Evolutionary conservation across 2,329 filamentous ascomycete genomes (phyloP), one percentile per base, ranked within the genome.

Genomic region (Ceratocystis cacaofunesta): DNA sequence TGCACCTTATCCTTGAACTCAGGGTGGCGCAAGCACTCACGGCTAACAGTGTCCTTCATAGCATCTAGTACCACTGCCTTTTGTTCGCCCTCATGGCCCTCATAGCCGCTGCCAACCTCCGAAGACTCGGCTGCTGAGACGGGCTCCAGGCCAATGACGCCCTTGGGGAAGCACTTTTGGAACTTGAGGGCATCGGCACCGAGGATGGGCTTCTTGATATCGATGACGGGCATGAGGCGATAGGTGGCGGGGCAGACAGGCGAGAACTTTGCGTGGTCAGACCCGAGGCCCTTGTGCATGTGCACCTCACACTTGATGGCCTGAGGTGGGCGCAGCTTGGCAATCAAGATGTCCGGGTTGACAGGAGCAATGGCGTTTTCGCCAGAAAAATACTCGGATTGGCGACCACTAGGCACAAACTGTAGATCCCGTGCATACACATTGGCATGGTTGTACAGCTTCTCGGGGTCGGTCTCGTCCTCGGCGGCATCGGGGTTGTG

Each of bases 1-100:
- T 91, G 92, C 69, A 99, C 94, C 79, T 96, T 99, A 73, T 86
- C 89, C 76, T 94, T 85, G 77, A 99, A 97, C 77, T 97, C 94
- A 30, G 86, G 81, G 74, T 99, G 92, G 62, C 94, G 85, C 72
- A 99, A 76, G 72, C 88, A 94, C 77, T 99, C 95, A 70, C 94
- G 84, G 76, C 89, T 95, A 68, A 99, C 92, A 0, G 92, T 97
- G 74, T 99, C 95, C 72, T 88, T 89, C 85, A 96, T 95, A 1
- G 92, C 79, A 74, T 97, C 86, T 68, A 79, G 78, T 1, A 99
- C 92, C 0, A 96, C 90, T 0, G 92, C 94, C 78, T 95, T 95
- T 71, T 83, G 76, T 77, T 96, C 86, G 63, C 92, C 91, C 66
- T 85, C 84, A 70, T 87, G 84, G 66, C 85, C 87, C 72, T 88